Base-by-base conservation (phyloP, 2,329 filamentous ascomycete genomes). In the Escovopsis sp. region DNA sequence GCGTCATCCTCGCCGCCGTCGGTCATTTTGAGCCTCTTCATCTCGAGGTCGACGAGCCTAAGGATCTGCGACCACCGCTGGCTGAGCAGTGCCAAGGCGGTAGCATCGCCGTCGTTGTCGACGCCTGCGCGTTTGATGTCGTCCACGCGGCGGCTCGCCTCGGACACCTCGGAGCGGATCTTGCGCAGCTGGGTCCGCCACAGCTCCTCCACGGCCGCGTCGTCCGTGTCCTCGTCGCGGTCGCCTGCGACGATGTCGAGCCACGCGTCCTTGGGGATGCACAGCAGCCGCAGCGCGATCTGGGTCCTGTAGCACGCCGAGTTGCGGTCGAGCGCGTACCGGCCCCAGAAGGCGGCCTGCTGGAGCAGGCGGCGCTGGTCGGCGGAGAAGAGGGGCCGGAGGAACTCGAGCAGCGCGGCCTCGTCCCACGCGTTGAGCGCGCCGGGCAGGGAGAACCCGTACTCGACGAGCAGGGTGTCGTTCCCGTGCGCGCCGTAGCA, bases 391-490 rank as follows among this genome's bases (percentile, higher is more conserved):
- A 49, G 57, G 48, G 63, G 60, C 25, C 70, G 54, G 32, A 74
- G 41, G n/a, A 62, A 62, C 2, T 65, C 61, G 43, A 74, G 70
- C 3, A 74, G 56, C 10, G 53, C 54, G 2, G 64, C 59, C 52
- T 72, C 69, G 39, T 74, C 71, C 63, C 67, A 72, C n/a, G 57
- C 52, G 50, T 74, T 74, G n/a, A 39, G 10, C 20, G 53, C 47
- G 43, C 66, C 66, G 9, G 47, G 49, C 16, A 69, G 55, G n/a
- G 65, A 56, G 50, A 73, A 73, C 20, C 70, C 70, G 51, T 73
- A 86, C 59, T 86, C 81, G 0, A 74, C 70, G 2, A 86, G 71
- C 15, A 87, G 57, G 45, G 81, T 77, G 54, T 85, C 81, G 49
- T 83, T 83, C 38, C 68, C 69, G 55, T 86, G 82, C 3, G 68